These are phyloP conservation scores for Papiliotrema nemorosa DNA, from an alignment of 1,284 basidiomycete genomes.

Conservation along the genomic window DNA sequence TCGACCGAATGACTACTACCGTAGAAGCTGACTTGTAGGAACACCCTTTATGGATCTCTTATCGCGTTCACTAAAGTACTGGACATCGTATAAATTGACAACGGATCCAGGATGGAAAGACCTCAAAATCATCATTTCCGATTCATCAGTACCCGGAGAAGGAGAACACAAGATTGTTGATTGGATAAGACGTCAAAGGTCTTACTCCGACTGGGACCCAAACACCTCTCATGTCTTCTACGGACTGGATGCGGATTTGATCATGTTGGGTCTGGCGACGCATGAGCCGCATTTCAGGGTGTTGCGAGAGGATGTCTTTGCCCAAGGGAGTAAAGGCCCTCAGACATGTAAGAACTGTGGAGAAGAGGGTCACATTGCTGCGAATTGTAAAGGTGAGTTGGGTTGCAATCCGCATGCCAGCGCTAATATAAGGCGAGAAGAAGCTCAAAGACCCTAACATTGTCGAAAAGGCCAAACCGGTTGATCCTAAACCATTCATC, in stretches of 20 bases:
- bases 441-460: slow-evolving; percentile 56
- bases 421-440: slow-evolving; percentile 31
- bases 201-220: slow-evolving; percentile 82
- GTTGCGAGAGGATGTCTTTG: slow-evolving; percentile 95
- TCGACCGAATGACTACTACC: background rate
- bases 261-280: slow-evolving; percentile 97
- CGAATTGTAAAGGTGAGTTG: slow-evolving; percentile 72
- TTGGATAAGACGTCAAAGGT: slow-evolving; percentile 86
- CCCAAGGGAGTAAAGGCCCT: slow-evolving; percentile 67
- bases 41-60: slow-evolving; percentile 98
- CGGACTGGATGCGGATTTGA: slow-evolving; percentile 96
- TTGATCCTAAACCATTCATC: slow-evolving; percentile 95
- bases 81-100: slow-evolving; percentile 95
- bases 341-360: slow-evolving; percentile 82
- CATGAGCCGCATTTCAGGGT: slow-evolving; percentile 98
- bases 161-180: slow-evolving; percentile 99
- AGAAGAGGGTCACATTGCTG: slow-evolving; percentile 88
- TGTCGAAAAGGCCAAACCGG: slow-evolving; percentile 60
- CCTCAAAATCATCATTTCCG: slow-evolving; percentile 91
- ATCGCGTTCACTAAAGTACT: slow-evolving; percentile 84
- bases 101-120: slow-evolving; percentile 93
- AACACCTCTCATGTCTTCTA: slow-evolving; percentile 98
- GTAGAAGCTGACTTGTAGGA: slow-evolving; percentile 43
- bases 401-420: background rate
- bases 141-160: slow-evolving; percentile 95